phyloP scores from a whole-genome alignment of 108 stramenopile genomes.

The Schizochytrium sp. region DNA sequence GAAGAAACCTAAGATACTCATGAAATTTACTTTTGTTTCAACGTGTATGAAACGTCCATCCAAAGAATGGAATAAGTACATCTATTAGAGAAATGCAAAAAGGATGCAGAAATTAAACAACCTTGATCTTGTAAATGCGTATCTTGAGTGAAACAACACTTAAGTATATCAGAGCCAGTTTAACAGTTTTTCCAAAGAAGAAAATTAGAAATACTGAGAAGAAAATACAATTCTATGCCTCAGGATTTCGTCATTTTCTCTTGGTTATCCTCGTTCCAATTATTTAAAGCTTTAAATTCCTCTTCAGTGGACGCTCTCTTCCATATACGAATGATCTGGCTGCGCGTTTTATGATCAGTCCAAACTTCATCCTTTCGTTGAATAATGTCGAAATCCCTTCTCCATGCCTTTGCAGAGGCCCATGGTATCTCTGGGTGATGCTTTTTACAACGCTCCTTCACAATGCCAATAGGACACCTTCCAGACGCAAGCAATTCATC shows the following conservation, averaged over 20 bases:
- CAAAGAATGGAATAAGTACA: too few species aligned
- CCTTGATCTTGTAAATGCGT: too few species aligned
- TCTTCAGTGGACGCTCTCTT: conserved; percentile 47
- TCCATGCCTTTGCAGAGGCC: not conserved
- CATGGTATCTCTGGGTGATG: conserved; percentile 41
- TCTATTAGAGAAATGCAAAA: too few species aligned
- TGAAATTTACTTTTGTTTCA: too few species aligned
- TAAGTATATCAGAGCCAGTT: too few species aligned
- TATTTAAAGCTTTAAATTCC: not conserved
- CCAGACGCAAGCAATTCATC: conserved; percentile 5
- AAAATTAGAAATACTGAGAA: too few species aligned
- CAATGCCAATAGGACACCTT: not conserved
- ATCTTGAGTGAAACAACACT: too few species aligned
- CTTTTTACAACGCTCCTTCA: not conserved
- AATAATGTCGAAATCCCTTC: conserved; percentile 32
- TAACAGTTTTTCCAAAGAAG: too few species aligned
- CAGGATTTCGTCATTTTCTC: not conserved
- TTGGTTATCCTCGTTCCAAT: not conserved
- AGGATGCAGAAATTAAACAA: too few species aligned
- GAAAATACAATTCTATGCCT: too few species aligned
- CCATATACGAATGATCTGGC: conserved; percentile 47
- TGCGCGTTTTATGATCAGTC: conserved; percentile 5
- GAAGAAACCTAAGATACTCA: too few species aligned
- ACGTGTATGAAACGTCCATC: too few species aligned
- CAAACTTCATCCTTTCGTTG: not conserved